Percentiles rank a stretch among this genome's conserved stretches.
These are phyloP conservation scores for Flaveria floridana DNA, from an alignment of 140 eudicot species.

Conservation along the genomic window DNA sequence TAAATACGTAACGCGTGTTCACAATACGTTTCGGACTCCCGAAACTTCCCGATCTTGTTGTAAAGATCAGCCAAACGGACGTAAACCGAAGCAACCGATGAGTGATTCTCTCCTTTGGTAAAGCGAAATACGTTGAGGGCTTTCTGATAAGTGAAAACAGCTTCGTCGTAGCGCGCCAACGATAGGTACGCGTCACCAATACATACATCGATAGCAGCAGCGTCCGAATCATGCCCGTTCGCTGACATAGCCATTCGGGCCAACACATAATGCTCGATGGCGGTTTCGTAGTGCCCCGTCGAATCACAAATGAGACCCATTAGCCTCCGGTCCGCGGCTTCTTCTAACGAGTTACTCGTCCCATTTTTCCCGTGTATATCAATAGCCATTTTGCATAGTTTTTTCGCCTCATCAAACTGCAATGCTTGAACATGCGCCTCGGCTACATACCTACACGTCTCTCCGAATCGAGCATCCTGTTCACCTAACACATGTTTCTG, in stretches of 20 bases:
- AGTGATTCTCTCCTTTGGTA: slow-evolving; percentile 78
- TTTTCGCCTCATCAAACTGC: slow-evolving; percentile 87
- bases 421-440: slow-evolving; percentile 91
- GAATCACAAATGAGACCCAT: slow-evolving; percentile 91
- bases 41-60: slow-evolving; percentile 81
- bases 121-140: slow-evolving; percentile 62
- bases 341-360: slow-evolving; percentile 56
- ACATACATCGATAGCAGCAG: slow-evolving; percentile 66
- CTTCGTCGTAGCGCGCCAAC: slow-evolving; percentile 77
- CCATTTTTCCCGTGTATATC: slow-evolving; percentile 60
- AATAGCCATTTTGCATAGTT: slow-evolving; percentile 64
- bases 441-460: slow-evolving; percentile 92
- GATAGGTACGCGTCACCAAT: slow-evolving; percentile 77
- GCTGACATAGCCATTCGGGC: slow-evolving; percentile 81
- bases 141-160: slow-evolving; percentile 64
- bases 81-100: slow-evolving; percentile 69
- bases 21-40: slow-evolving; percentile 72
- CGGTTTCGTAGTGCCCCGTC: slow-evolving; percentile 64
- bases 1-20: slow-evolving; percentile 67
- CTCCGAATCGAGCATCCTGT: slow-evolving; percentile 73
- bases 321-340: slow-evolving; percentile 86
- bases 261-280: slow-evolving; percentile 75
- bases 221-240: slow-evolving; percentile 58
- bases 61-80: slow-evolving; percentile 86
- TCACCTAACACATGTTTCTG: slow-evolving; percentile 70